Percentiles rank a stretch among this genome's conserved stretches.
Evolutionary conservation across 2,329 filamentous ascomycete species (phyloP).

Genomic region (Ophiocordyceps camponoti-leonardi): DNA sequence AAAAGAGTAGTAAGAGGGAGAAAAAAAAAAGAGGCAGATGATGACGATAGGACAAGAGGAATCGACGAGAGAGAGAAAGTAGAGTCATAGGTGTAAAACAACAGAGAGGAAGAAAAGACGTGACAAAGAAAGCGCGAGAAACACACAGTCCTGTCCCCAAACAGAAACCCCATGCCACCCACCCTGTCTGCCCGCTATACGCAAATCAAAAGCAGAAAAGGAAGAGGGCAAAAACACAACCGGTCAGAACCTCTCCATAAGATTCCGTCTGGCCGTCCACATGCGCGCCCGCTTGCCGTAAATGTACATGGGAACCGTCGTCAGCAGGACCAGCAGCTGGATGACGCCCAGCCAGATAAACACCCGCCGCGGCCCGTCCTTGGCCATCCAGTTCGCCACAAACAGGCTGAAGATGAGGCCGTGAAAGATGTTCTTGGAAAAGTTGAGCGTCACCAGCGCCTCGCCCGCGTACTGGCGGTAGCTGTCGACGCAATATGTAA

Average conservation of each 20-base stretch:
- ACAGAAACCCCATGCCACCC: no score
- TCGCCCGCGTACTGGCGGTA: constrained; percentile 90
- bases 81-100: no score
- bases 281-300: constrained; percentile 80
- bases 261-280: constrained; percentile 78
- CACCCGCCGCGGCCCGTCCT: constrained; percentile 57
- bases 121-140: no score
- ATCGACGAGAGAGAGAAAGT: no score
- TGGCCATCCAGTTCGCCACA: constrained; percentile 66
- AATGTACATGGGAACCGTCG: constrained; percentile 82
- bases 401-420: constrained; percentile 81
- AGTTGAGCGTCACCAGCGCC: constrained; percentile 84
- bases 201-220: neutral
- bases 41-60: no score
- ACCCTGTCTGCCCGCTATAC: no score
- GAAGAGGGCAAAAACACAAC: neutral
- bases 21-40: no score
- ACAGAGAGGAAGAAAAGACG: no score
- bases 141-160: no score
- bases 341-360: constrained; percentile 76
- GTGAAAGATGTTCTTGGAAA: constrained; percentile 86
- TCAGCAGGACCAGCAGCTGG: constrained; percentile 57
- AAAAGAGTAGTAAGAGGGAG: no score
- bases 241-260: constrained; percentile 58
- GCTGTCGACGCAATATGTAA: constrained; percentile 87